Evolutionary conservation across 129 eudicot species (phyloP).

Genomic region (Erigeron canadensis): DNA sequence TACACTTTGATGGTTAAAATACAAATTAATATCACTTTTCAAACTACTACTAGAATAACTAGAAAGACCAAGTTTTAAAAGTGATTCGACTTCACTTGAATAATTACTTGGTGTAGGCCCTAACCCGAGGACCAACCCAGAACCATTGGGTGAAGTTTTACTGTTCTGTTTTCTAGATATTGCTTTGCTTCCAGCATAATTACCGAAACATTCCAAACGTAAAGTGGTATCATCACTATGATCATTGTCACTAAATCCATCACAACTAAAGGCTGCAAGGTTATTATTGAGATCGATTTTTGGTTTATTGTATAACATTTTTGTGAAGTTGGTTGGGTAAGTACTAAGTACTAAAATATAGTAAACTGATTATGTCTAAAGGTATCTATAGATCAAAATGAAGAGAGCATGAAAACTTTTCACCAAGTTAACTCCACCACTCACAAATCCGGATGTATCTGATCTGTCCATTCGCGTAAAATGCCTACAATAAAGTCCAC

Average conservation of each 20-base stretch:
- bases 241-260: conserved; percentile 30
- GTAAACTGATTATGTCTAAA: conserved; percentile 5
- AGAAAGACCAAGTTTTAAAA: conserved; percentile 55
- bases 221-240: conserved; percentile 65
- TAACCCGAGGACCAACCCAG: conserved; percentile 76
- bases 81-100: conserved; percentile 24
- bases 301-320: conserved; percentile 28
- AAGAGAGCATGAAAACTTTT: conserved; percentile 35
- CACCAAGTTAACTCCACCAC: conserved; percentile 60
- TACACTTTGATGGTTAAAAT: conserved; percentile 29
- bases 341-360: background rate
- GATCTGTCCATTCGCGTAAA: conserved; percentile 56
- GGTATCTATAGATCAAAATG: conserved; percentile 46
- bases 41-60: conserved; percentile 35
- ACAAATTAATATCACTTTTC: conserved; percentile 24
- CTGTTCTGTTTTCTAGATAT: conserved; percentile 22
- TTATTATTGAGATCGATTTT: conserved; percentile 44
- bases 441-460: conserved; percentile 83
- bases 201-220: conserved; percentile 74
- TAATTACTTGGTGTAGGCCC: conserved; percentile 65
- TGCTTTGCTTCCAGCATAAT: conserved; percentile 34
- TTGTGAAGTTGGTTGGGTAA: conserved; percentile 15
- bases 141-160: conserved; percentile 46
- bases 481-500: conserved; percentile 16
- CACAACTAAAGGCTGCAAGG: conserved; percentile 30